Evolutionary conservation across 257 asterid species (phyloP).

Genomic region (Lycium ferocissimum): DNA sequence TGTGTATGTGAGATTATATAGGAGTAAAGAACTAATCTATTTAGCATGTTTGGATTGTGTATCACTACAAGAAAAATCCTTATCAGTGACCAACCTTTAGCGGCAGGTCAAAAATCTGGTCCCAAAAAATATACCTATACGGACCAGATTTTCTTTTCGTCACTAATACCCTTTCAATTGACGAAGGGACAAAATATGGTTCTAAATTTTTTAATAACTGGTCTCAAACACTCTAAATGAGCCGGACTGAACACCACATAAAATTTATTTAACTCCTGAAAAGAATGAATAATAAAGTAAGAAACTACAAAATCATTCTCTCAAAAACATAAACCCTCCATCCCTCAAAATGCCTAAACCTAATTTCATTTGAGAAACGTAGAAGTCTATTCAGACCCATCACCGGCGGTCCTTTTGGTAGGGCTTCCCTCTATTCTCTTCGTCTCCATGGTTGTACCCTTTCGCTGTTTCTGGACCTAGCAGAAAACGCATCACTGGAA

Average conservation of each 20-base stretch:
- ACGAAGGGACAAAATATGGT: background rate
- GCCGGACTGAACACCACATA: no score
- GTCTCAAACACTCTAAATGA: background rate
- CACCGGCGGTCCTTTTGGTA: background rate
- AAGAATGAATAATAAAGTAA: no score
- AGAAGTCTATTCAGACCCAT: background rate
- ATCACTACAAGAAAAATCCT: background rate
- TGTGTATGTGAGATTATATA: no score
- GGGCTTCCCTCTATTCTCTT: background rate
- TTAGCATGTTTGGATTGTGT: no score
- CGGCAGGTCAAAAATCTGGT: background rate
- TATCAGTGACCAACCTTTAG: no score
- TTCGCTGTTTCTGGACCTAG: background rate
- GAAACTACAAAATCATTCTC: background rate
- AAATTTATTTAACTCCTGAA: no score
- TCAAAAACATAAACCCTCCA: background rate
- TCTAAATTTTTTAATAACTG: no score
- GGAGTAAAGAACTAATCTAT: no score
- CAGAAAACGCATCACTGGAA: background rate
- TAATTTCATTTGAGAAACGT: background rate
- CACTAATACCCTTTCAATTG: background rate
- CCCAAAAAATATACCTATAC: background rate
- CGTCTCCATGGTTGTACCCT: background rate
- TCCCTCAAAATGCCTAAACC: no score
- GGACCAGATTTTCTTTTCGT: background rate